Conservation (phyloP, 768 basidiomycete genomes). For the Rubroboletus satanas region DNA sequence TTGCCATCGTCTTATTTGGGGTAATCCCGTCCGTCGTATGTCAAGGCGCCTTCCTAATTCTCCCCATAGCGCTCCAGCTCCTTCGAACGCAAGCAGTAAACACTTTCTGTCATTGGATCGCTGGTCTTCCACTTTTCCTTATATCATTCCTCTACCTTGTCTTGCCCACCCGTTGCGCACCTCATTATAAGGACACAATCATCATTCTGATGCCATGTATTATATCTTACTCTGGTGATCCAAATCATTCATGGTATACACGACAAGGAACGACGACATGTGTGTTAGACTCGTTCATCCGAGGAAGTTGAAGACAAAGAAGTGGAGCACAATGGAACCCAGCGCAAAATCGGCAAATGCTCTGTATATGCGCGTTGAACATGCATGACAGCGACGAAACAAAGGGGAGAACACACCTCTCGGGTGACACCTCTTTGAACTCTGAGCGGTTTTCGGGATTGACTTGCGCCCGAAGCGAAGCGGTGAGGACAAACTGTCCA, state of each 20-base stretch:
- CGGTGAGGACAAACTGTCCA: constrained; percentile 95
- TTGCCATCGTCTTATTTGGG: constrained; percentile 79
- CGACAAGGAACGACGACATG: background rate
- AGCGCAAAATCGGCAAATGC: constrained; percentile 96
- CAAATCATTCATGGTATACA: background rate
- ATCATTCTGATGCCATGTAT: constrained; percentile 9
- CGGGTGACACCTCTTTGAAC: constrained; percentile 91
- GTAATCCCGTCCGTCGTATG: constrained; percentile 36
- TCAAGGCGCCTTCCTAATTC: constrained; percentile 1
- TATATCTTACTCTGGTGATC: constrained; percentile 2
- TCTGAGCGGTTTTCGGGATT: constrained; percentile 78
- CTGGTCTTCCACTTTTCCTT: background rate
- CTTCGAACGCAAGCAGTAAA: constrained; percentile 52
- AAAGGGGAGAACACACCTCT: constrained; percentile 56
- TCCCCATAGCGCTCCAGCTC: constrained; percentile 58
- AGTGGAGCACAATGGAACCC: constrained; percentile 94
- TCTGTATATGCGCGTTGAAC: constrained; percentile 39
- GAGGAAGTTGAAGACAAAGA: constrained; percentile 98
- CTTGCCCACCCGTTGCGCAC: background rate
- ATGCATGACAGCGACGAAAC: background rate
- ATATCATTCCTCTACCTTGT: background rate
- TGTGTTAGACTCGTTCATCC: constrained; percentile 46
- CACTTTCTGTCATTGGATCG: background rate
- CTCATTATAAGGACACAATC: background rate
- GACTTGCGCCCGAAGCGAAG: constrained; percentile 88